Percentiles rank a stretch among this genome's conserved stretches.
Conservation (phyloP, 2,329 filamentous ascomycete genomes). For the Bipolaris victoriae region DNA sequence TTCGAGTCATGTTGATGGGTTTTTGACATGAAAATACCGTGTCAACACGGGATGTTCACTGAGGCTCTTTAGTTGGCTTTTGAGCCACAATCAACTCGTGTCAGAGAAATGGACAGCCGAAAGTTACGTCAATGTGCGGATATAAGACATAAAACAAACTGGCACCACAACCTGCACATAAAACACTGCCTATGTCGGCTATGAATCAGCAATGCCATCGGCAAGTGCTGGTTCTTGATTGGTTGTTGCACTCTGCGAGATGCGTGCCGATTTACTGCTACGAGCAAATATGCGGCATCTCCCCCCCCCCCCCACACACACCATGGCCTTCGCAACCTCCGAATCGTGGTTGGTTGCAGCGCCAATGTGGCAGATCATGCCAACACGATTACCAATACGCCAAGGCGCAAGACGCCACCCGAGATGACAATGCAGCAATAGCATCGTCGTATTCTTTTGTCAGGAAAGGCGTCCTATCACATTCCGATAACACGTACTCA, state of each 20-base stretch:
- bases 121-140: neutral
- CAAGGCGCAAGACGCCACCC: constrained; percentile 2
- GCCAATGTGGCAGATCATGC: neutral
- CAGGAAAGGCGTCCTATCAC: neutral
- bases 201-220: neutral
- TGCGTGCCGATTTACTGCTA: neutral
- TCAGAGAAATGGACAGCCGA: neutral
- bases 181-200: neutral
- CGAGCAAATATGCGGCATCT: neutral
- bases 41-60: neutral
- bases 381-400: constrained; percentile 2
- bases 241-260: neutral
- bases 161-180: constrained; percentile 1
- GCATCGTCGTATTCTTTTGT: neutral
- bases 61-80: neutral
- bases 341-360: neutral
- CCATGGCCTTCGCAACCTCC: neutral
- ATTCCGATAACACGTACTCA: neutral
- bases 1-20: neutral
- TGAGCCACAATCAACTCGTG: neutral
- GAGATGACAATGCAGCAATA: constrained; percentile 13
- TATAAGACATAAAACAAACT: constrained; percentile 5
- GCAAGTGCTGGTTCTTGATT: neutral
- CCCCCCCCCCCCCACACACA: too few relatives aligned
- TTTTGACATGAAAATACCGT: neutral